Conservation (phyloP, 2,329 filamentous ascomycete species). For the Nothopassalora personata region DNA sequence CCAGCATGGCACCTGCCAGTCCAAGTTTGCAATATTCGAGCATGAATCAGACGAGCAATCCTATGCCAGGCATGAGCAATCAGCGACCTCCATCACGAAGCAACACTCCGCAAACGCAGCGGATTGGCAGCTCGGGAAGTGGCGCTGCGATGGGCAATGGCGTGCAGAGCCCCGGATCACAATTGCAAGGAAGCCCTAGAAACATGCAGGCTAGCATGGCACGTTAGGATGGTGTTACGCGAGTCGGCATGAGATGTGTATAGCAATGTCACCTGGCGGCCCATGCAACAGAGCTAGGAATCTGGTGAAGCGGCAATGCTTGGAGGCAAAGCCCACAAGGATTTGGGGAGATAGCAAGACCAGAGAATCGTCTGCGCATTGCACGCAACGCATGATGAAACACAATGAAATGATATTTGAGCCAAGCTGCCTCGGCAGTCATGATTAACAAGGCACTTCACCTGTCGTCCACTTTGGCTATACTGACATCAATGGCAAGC, state of each 20-base stretch:
- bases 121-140: slow-evolving; percentile 29
- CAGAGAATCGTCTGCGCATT: neutral
- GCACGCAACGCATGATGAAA: neutral
- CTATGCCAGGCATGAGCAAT: slow-evolving; percentile 7
- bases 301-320: neutral
- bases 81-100: slow-evolving; percentile 26
- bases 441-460: neutral
- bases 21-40: slow-evolving; percentile 21
- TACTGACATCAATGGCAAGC: neutral
- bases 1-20: slow-evolving; percentile 25
- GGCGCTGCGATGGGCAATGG: slow-evolving; percentile 22
- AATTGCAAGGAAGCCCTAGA: slow-evolving; percentile 29
- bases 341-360: neutral
- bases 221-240: slow-evolving; percentile 9
- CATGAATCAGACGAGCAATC: slow-evolving; percentile 14
- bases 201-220: slow-evolving; percentile 30
- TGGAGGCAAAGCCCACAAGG: neutral
- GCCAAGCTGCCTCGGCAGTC: neutral
- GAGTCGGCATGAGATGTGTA: neutral
- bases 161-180: slow-evolving; percentile 30
- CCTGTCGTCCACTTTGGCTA: neutral
- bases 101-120: slow-evolving; percentile 31
- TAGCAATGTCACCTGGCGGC: neutral
- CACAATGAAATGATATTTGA: neutral
- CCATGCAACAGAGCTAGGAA: neutral